Percentiles rank a stretch among this genome's conserved stretches.
Evolutionary conservation across 1,139 yeast genomes (phyloP).

Genomic region (Geotrichum histeridarum): DNA sequence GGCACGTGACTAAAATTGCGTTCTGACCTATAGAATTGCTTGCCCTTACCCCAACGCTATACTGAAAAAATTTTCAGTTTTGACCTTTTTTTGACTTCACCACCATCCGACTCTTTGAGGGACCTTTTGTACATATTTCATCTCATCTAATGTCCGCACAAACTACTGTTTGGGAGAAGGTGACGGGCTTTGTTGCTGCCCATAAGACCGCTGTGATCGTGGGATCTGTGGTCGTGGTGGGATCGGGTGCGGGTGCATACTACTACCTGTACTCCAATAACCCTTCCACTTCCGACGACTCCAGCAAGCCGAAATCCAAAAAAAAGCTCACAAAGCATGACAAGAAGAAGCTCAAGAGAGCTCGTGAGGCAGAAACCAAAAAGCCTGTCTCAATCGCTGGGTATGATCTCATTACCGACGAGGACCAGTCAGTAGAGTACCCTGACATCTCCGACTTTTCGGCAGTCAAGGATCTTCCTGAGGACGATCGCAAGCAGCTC

Average conservation of each 20-base stretch:
- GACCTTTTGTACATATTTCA: neutral
- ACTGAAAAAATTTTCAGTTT: conserved; percentile 5
- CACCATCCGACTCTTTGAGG: neutral
- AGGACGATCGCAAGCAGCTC: conserved; percentile 58
- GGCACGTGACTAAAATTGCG: too few relatives aligned
- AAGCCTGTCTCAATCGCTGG: conserved; percentile 21
- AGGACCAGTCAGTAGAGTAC: conserved; percentile 29
- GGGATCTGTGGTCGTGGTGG: conserved; percentile 33
- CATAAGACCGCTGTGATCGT: conserved; percentile 34
- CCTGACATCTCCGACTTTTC: conserved; percentile 38
- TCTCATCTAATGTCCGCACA: conserved; percentile 13
- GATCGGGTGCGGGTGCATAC: conserved; percentile 34
- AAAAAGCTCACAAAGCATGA: conserved; percentile 31
- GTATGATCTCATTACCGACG: conserved; percentile 27
- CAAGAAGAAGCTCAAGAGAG: conserved; percentile 26
- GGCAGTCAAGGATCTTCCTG: conserved; percentile 45
- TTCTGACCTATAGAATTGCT: too few relatives aligned
- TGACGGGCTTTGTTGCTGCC: conserved; percentile 25
- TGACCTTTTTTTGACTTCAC: neutral
- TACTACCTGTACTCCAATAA: conserved; percentile 25
- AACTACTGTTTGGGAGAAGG: conserved; percentile 18
- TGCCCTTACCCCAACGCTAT: neutral
- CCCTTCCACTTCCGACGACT: conserved; percentile 8
- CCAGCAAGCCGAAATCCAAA: conserved; percentile 22
- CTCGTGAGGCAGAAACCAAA: conserved; percentile 18